Percentiles rank a stretch among this genome's conserved stretches.
Evolutionary conservation across 1,284 basidiomycete genomes (phyloP).

Genomic region (Cystobasidiaceae sp.): DNA sequence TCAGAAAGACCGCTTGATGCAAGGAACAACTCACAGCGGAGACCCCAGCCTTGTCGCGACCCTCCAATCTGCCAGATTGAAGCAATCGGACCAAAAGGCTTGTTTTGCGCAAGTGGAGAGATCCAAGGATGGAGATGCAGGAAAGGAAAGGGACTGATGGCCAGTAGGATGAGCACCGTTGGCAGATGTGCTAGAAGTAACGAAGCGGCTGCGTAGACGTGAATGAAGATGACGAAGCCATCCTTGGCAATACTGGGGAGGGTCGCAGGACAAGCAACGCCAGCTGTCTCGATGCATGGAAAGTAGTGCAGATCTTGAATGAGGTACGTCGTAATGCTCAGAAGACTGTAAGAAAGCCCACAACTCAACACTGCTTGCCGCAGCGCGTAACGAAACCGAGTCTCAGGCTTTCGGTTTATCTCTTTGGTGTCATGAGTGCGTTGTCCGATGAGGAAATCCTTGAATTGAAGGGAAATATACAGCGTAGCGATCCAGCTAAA

Average conservation of each 20-base stretch:
- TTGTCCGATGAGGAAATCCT: conserved; percentile 15
- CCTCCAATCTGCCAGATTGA: conserved; percentile 9
- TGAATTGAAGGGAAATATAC: conserved; percentile 9
- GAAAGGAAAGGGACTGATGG: not conserved
- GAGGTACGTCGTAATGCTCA: conserved; percentile 2
- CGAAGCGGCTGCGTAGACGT: conserved; percentile 15
- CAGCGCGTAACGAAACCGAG: not conserved
- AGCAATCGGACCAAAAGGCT: conserved; percentile 1
- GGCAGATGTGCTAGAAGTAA: conserved; percentile 3
- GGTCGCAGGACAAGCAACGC: not conserved
- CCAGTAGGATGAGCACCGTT: not conserved
- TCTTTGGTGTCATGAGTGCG: conserved; percentile 6
- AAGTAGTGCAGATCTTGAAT: not conserved
- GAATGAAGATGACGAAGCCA: not conserved
- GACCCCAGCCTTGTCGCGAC: not conserved
- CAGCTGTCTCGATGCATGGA: not conserved
- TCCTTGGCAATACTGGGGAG: not conserved
- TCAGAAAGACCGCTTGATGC: not conserved
- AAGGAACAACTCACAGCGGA: not conserved
- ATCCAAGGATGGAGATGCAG: conserved; percentile 8
- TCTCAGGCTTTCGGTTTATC: not conserved
- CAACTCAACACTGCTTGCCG: not conserved
- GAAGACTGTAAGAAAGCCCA: not conserved
- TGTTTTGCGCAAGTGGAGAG: conserved; percentile 5
- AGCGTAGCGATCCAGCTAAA: conserved; percentile 11